Conservation (phyloP, 208 protist species). For the Crithidia thermophila region DNA sequence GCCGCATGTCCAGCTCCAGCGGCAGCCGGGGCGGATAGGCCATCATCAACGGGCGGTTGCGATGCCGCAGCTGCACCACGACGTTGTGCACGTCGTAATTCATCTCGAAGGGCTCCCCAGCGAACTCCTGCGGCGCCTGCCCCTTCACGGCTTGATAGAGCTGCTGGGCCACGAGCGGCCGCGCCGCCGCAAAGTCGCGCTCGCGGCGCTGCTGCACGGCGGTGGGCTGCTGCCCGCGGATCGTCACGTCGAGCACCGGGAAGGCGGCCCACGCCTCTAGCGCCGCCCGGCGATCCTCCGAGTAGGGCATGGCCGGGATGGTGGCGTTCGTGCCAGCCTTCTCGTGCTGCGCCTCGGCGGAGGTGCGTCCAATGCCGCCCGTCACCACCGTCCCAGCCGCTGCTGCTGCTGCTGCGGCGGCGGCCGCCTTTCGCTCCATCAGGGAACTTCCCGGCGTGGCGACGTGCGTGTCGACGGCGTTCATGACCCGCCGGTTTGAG, state of each 20-base stretch:
- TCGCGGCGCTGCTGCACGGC: constrained; percentile 19
- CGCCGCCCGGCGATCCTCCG: constrained; percentile 29
- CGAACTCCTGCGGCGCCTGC: constrained; percentile 43
- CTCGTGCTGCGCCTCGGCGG: not conserved
- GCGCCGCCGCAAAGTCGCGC: constrained; percentile 1
- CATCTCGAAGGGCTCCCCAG: constrained; percentile 59
- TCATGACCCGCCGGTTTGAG: constrained; percentile 21
- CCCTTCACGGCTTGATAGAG: constrained; percentile 33
- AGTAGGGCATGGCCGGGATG: constrained; percentile 18
- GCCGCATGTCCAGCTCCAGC: constrained; percentile 36
- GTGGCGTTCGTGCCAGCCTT: not conserved
- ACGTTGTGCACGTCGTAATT: constrained; percentile 63
- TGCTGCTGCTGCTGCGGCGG: no score
- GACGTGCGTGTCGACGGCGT: constrained; percentile 15
- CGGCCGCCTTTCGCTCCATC: not conserved
- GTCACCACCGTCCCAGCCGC: no score
- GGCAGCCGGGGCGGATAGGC: constrained; percentile 53
- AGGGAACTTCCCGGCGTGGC: not conserved
- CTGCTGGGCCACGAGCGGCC: constrained; percentile 14
- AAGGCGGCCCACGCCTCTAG: constrained; percentile 36
- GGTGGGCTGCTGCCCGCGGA: constrained; percentile 18
- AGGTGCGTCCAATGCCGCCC: not conserved
- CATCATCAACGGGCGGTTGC: constrained; percentile 39
- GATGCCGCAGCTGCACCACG: constrained; percentile 47
- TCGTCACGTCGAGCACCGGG: constrained; percentile 28